Evolutionary conservation across 176 grass and related monocot species (phyloP).

Genomic region (Luzula sylvatica): DNA sequence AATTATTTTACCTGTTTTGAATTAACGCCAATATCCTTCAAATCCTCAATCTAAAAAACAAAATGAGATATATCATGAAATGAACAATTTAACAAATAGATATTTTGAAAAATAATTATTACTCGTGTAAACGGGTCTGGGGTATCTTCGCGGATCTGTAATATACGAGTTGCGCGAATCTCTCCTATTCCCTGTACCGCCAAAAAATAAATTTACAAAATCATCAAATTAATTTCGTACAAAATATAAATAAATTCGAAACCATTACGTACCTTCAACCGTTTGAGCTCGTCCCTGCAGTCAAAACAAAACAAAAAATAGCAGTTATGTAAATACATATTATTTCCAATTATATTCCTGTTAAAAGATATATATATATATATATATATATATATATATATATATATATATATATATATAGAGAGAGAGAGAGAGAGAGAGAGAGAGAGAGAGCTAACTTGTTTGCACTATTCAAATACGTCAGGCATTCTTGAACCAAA

Average conservation of each 20-base stretch:
- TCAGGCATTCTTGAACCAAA: constrained; percentile 14
- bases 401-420: too few species aligned
- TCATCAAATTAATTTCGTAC: background rate
- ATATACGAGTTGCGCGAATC: constrained; percentile 11
- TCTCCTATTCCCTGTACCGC: constrained; percentile 13
- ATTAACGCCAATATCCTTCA: constrained; percentile 13
- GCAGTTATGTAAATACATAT: background rate
- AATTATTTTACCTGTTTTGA: constrained; percentile 18
- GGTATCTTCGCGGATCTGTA: constrained; percentile 13
- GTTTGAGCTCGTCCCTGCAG: constrained; percentile 11
- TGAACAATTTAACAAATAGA: background rate
- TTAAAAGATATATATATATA: background rate
- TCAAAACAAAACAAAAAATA: constrained; percentile 11
- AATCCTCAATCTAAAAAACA: constrained; percentile 10
- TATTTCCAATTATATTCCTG: background rate
- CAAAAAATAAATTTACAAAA: background rate
- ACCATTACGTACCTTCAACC: constrained; percentile 7
- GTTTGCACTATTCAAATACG: constrained; percentile 14
- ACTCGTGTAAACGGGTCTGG: constrained; percentile 17
- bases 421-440: background rate
- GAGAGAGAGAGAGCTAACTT: constrained; percentile 3
- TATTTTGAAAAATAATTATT: constrained; percentile 5
- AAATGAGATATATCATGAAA: background rate
- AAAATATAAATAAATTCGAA: background rate
- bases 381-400: too few species aligned